Percentiles rank a stretch among this genome's conserved stretches.
These are phyloP conservation scores for Suillus spraguei DNA, from an alignment of 768 basidiomycete species.

Conservation along the genomic window DNA sequence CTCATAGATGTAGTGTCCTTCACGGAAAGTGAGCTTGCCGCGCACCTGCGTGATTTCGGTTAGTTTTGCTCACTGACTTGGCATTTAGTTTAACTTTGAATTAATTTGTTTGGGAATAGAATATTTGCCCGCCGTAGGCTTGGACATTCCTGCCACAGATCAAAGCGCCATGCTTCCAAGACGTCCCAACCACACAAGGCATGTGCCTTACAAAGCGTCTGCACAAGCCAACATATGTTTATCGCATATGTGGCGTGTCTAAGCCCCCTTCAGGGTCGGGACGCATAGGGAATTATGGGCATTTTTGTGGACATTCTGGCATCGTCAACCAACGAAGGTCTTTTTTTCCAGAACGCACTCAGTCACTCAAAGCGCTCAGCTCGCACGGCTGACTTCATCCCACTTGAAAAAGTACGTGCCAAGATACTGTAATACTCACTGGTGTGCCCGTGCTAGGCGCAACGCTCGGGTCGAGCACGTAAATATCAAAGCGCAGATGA, in stretches of 20 bases:
- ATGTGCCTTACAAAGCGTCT: not conserved
- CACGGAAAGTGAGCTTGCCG: conserved; percentile 93
- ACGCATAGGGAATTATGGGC: not conserved
- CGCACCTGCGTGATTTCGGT: conserved; percentile 56
- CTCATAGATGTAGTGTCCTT: conserved; percentile 97
- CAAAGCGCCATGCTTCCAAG: not conserved
- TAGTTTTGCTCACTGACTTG: conserved; percentile 9
- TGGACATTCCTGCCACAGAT: not conserved
- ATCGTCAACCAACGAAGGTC: not conserved
- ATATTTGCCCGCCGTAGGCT: not conserved
- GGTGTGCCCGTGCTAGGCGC: conserved; percentile 80
- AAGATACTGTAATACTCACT: conserved; percentile 41
- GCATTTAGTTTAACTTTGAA: conserved; percentile 11
- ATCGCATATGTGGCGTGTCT: not conserved
- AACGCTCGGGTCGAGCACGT: conserved; percentile 82
- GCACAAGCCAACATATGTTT: not conserved
- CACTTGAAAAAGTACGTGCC: not conserved
- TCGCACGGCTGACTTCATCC: not conserved
- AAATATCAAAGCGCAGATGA: conserved; percentile 96
- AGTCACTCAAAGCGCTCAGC: not conserved
- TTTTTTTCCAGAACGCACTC: no score
- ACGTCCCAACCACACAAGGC: not conserved
- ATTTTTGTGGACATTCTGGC: not conserved
- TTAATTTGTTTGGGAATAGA: not conserved
- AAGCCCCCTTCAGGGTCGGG: not conserved